Base-by-base conservation (phyloP, 768 basidiomycete genomes). In the Leucosporidium scottii region DNA sequence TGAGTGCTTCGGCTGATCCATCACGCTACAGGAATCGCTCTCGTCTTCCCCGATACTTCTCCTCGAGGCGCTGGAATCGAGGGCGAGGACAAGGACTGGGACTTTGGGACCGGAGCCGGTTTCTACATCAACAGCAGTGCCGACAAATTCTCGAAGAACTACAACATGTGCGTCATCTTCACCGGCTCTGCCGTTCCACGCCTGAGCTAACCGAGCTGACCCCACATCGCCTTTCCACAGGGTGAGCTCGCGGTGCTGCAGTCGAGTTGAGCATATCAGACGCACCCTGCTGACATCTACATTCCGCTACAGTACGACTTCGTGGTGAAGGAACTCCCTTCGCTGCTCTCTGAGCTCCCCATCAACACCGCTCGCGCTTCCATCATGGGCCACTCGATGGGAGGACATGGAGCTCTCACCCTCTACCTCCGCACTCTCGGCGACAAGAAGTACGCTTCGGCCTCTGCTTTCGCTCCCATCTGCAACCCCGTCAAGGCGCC, bases 351-450 rank as follows among this genome's bases (percentile, higher is more conserved):
- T 75, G 83, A 84, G 5, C 78, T 96, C 59, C 90, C 91, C 2
- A 81, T 97, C 73, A 91, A 98, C 81, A 83, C 87, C 72, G 82
- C 81, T 39, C 85, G 89, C 60, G 86, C 90, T 76, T 92, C 91
- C 27, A 87, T 98, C 74, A 89, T 91, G 75, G 96, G 96, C 15
- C 96, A 99, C 79, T 92, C 90, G 55, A 99, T 98, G 96, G 91
- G 90, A 65, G 96, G 96, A 2, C 93, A 96, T 76, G 96, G 96
- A 12, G 92, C 96, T 18, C 83, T 99, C 31, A 88, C 89, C 21
- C 79, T 97, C 49, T 97, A 97, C 79, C 86, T 98, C 55, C 77
- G 79, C 34, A 81, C 83, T 65, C 80, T 80, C 54, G 28, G 28
- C 30, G 36, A 10, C 85, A 85, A 77, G 83, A 83, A 70, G 71